phyloP scores from a whole-genome alignment of 305 asterid species.

The Fraxinus xanthoxyloides region DNA sequence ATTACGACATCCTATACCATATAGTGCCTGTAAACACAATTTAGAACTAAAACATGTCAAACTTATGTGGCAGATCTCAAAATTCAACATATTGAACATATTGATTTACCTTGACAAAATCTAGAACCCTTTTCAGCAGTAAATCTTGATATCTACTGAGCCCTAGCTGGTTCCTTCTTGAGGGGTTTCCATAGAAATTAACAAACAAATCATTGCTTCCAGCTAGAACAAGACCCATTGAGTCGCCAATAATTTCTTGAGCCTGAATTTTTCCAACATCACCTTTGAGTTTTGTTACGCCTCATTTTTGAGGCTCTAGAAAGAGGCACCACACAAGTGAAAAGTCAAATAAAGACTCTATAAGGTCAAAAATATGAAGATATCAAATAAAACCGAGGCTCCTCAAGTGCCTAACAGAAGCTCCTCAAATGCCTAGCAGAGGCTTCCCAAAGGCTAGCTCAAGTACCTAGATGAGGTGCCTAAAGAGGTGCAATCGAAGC shows the following conservation, averaged over 20 bases:
- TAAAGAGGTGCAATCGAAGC: too few relatives aligned
- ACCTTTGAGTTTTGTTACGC: background rate
- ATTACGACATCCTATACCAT: background rate
- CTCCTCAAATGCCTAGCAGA: too few relatives aligned
- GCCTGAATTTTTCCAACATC: slow-evolving; percentile 13
- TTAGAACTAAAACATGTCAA: background rate
- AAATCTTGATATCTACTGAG: background rate
- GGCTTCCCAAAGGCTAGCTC: too few relatives aligned
- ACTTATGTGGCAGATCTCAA: background rate
- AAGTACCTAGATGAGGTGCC: too few relatives aligned
- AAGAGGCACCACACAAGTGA: too few relatives aligned
- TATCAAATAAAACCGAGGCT: too few relatives aligned
- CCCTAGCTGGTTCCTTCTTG: background rate
- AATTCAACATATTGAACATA: too few relatives aligned
- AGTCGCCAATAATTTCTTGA: background rate
- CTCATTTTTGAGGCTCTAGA: too few relatives aligned
- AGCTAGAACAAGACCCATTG: slow-evolving; percentile 16
- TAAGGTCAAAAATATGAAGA: too few relatives aligned
- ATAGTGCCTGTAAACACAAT: background rate
- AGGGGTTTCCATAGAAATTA: background rate
- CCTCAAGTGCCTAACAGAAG: too few relatives aligned
- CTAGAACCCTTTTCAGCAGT: background rate
- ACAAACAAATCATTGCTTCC: slow-evolving; percentile 19
- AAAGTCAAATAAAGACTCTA: too few relatives aligned
- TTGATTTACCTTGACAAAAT: too few relatives aligned